Evolutionary conservation across 108 stramenopile species (phyloP).

Genomic region (Bacterosira constricta): DNA sequence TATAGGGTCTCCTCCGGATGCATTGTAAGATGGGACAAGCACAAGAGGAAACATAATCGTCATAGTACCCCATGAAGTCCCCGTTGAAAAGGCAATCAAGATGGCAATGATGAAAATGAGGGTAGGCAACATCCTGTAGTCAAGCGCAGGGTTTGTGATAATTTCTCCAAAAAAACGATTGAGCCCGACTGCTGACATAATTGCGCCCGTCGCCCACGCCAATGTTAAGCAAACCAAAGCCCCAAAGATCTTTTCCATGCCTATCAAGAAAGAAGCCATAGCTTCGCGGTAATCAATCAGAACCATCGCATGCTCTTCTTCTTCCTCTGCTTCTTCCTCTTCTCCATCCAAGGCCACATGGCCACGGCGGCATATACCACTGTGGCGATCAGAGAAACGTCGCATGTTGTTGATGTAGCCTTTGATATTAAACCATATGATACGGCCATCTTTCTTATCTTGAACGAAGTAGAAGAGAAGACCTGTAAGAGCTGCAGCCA

Average conservation of each 20-base stretch:
- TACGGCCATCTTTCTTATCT: constrained; percentile 47
- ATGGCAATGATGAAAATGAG: constrained; percentile 61
- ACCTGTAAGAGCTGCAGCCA: constrained; percentile 49
- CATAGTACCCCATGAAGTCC: constrained; percentile 82
- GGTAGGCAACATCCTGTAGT: constrained; percentile 54
- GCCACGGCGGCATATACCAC: background rate
- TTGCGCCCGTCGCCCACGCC: constrained; percentile 65
- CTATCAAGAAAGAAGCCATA: constrained; percentile 51
- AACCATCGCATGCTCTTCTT: constrained; percentile 10
- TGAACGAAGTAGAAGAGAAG: constrained; percentile 57
- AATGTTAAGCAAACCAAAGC: constrained; percentile 50
- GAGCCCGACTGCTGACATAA: constrained; percentile 62
- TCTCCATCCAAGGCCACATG: background rate
- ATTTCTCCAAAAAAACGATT: constrained; percentile 61
- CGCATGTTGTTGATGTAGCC: constrained; percentile 9
- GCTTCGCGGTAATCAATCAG: constrained; percentile 47
- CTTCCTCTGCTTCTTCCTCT: background rate
- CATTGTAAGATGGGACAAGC: constrained; percentile 57
- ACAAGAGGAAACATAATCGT: constrained; percentile 75
- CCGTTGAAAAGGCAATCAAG: constrained; percentile 71
- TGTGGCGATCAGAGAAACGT: background rate
- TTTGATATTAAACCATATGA: constrained; percentile 22
- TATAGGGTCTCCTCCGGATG: constrained; percentile 45
- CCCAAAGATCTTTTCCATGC: constrained; percentile 52
- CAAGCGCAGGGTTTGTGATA: constrained; percentile 43